Base-by-base conservation (phyloP, 768 basidiomycete species). In the Trametes maxima region DNA sequence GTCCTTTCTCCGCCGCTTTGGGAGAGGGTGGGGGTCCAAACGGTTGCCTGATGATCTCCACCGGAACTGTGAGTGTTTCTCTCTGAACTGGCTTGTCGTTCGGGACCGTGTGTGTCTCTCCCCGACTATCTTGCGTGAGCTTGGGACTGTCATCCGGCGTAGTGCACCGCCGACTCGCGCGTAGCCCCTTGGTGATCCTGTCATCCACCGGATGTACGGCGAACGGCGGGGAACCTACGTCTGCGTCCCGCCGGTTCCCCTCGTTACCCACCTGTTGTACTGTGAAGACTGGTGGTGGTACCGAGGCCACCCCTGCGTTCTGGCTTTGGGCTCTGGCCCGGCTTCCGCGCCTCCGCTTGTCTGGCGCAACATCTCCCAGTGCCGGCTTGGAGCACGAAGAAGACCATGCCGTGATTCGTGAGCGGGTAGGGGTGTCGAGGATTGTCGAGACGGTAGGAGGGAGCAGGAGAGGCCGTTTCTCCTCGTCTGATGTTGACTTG, bases 381-480 rank as follows among this genome's bases (percentile, higher is more conserved):
- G 14, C 16, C 7, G 57, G 43, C 42, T 58, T 28, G 2, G 57
- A n/a, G 21, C 40, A 40, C 2, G 22, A 14, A 3, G 55, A 21
- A 2, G 55, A 11, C 55, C 46, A 44, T 1, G 39, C 21, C 24
- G 39, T 8, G 14, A 21, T 35, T n/a, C 48, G 57, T 19, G 48
- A 35, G 19, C 57, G 57, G 13, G 57, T 17, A 5, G 57, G 57
- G 0, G 40, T 35, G 25, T 58, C 57, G 2, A 21, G 48, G 25
- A 24, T 13, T 8, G 11, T 43, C 21, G 35, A 48, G 7, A 25
- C 39, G n/a, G 57, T 33, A 13, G 39, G 40, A 5, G 48, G 48
- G 2, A 58, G 48, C 2, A 58, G 48, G 4, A 58, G 57, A 17
- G 57, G 57, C 21, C 57, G 37, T 12, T 50, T 28, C 6, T 49